These are phyloP conservation scores for Wickerhamomyces sydowiorum DNA, from an alignment of 805 yeast species.

Conservation along the genomic window DNA sequence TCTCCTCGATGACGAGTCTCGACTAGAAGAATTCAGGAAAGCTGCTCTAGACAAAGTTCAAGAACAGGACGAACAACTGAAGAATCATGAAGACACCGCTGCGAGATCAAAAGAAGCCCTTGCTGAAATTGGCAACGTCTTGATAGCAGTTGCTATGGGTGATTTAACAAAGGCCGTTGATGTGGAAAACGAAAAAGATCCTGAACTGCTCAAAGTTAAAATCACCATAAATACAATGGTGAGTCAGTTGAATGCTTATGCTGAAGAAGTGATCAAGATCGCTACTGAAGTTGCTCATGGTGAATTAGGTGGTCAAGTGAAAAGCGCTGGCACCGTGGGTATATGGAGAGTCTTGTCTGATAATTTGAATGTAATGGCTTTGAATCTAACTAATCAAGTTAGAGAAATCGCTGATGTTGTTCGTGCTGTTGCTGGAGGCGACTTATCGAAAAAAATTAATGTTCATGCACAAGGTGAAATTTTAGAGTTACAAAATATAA, in stretches of 20 bases:
- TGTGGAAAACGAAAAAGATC: conserved; percentile 56
- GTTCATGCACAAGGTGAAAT: conserved; percentile 93
- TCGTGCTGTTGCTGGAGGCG: conserved; percentile 84
- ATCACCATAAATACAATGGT: conserved; percentile 85
- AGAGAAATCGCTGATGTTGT: conserved; percentile 89
- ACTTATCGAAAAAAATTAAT: conserved; percentile 73
- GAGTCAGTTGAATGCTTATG: conserved; percentile 76
- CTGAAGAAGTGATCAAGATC: conserved; percentile 80
- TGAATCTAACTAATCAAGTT: conserved; percentile 81
- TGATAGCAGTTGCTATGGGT: conserved; percentile 80
- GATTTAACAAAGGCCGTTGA: conserved; percentile 75
- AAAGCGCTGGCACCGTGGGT: conserved; percentile 66
- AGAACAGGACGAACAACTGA: not conserved
- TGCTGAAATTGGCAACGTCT: conserved; percentile 74
- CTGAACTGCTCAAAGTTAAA: conserved; percentile 75
- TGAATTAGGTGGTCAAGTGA: conserved; percentile 83
- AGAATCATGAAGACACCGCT: not conserved
- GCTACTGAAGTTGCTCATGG: conserved; percentile 91
- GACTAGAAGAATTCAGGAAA: not conserved
- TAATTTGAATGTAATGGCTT: conserved; percentile 86
- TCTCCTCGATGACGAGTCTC: not conserved
- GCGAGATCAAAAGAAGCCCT: not conserved
- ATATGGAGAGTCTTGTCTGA: conserved; percentile 86
- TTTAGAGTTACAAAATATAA: conserved; percentile 76
- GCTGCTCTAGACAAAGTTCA: not conserved